phyloP scores from a whole-genome alignment of 2,329 filamentous ascomycete species.

The Xylaria sp. region DNA sequence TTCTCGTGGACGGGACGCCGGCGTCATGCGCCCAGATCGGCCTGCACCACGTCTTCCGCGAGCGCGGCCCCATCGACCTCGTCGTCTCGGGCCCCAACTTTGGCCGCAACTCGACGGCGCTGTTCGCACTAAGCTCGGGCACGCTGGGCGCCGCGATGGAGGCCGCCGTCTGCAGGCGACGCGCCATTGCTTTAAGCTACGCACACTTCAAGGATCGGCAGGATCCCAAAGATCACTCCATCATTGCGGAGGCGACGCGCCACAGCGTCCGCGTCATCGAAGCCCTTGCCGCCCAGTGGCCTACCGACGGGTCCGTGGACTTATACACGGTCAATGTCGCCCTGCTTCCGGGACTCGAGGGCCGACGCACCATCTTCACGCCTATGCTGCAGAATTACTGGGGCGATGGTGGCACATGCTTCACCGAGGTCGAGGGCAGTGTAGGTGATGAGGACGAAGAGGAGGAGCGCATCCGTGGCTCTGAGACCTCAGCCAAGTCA shows the following conservation, averaged over 20 bases:
- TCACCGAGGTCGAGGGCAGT: constrained; percentile 79
- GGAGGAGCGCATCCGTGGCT: constrained; percentile 74
- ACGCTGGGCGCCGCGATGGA: constrained; percentile 83
- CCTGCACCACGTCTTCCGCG: constrained; percentile 80
- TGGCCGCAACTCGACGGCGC: constrained; percentile 82
- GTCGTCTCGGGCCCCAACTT: constrained; percentile 86
- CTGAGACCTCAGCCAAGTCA: constrained; percentile 61
- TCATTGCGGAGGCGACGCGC: constrained; percentile 80
- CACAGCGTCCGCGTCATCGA: constrained; percentile 83
- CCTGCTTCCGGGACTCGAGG: constrained; percentile 78
- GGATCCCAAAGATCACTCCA: constrained; percentile 84
- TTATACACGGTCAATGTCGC: constrained; percentile 95
- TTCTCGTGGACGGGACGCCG: constrained; percentile 83
- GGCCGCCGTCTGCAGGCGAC: constrained; percentile 75
- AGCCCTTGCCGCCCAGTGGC: constrained; percentile 80
- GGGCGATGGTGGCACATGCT: constrained; percentile 85
- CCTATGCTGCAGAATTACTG: constrained; percentile 92
- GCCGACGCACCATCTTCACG: constrained; percentile 81
- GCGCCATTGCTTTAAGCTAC: constrained; percentile 85
- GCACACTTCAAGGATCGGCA: constrained; percentile 81
- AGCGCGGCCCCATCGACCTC: constrained; percentile 77
- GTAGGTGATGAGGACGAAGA: constrained; percentile 73
- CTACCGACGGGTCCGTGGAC: constrained; percentile 72
- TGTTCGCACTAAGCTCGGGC: constrained; percentile 81
- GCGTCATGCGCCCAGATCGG: constrained; percentile 86